Evolutionary conservation across 1,284 basidiomycete species (phyloP), one percentile per base, ranked within the genome.

Genomic region (Trametes pubescens): DNA sequence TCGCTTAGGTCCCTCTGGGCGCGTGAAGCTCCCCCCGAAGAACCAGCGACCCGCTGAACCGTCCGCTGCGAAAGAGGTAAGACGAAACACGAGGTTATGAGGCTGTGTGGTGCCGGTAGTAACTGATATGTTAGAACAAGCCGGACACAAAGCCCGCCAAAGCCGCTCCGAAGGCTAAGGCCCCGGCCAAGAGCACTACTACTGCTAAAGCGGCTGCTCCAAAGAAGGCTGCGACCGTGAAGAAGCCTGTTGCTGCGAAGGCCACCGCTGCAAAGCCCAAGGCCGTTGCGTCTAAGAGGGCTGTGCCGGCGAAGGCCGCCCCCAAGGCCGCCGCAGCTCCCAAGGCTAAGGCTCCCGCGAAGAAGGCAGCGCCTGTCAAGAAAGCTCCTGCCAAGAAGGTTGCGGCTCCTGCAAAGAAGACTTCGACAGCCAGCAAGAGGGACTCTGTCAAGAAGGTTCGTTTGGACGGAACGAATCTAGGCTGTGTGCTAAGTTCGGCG

Each of bases 21-120:
- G 91, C 72, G 92, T 97, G 65, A 96, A 96, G 80, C 87, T 96
- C 47, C 84, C 92, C 49, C 88, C 94, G 61, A 91, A 89, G 81
- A 71, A 75, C 26, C 66, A 68, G 48, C 85, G 81, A 68, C 68
- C 80, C 18, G 75, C 78, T 40, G 86, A 89, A 67, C 75, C 81
- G 16, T 79, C 82, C 44, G 82, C 83, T 48, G 78, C 84, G 56
- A 92, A 93, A 79, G 92, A 93, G 88, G 89, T 91, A 74, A 63
- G 77, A 61, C 47, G 21, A 6, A 44, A 26, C 18, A 37, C 29
- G 54, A 38, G 24, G 16, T 47, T n/a, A 47, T 51, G 59, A 48
- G 64, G 59, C 38, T 57, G 47, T 65, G 61, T 61, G 11, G 13
- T 24, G 57, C 65, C 34, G 66, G 56, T 69, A 72, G 64, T 63